Evolutionary conservation across 345 rosid species (phyloP), one percentile per base, ranked within the genome.

Genomic region (Mangifera indica): DNA sequence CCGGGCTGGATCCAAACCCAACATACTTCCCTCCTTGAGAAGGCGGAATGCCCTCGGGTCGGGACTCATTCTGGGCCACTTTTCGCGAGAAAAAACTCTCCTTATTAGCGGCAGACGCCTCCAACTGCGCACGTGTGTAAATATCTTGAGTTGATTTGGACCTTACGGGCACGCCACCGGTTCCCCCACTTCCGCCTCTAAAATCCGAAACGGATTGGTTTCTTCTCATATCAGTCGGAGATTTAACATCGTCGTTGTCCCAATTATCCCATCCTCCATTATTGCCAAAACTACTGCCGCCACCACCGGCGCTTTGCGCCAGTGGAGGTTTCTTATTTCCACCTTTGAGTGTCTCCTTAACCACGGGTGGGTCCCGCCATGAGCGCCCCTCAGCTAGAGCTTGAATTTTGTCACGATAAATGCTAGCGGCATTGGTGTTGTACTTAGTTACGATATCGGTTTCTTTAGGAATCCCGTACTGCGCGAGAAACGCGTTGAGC

Each of bases 21-120:
- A 95, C 98, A 77, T 91, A 95, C 79, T 90, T 95, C 25, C 99
- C 99, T 0, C 98, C 99, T 72, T 88, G 92, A 0, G 99, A 92
- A 7, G 99, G 99, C 12, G 97, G 96, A 22, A 95, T n/a, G 3
- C 97, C 99, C 14, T 92, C 98, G 1, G 99, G 97, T 76, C 86
- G 83, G 1, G 88, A 72, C 65, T 91, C 93, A 75, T 95, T 95
- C 83, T 92, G 98, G 0, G 81, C 84, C 76, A 88, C 78, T 78
- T 82, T 92, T 53, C 72, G 73, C 0, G 98, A 89, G 34, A 95
- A 95, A 74, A 92, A 95, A 37, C 80, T 60, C 66, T 92, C 99
- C 71, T 92, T 95, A 52, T 78, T 85, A 20, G 93, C 98, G 0
- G 97, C 98, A 3, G 97, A 92, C 40, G 90, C 89, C 85, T 95